A percentile compares a stretch with the other conserved stretches of the same genome.
Evolutionary conservation across 2,329 filamentous ascomycete genomes (phyloP).

Genomic region (Fusarium sp.): DNA sequence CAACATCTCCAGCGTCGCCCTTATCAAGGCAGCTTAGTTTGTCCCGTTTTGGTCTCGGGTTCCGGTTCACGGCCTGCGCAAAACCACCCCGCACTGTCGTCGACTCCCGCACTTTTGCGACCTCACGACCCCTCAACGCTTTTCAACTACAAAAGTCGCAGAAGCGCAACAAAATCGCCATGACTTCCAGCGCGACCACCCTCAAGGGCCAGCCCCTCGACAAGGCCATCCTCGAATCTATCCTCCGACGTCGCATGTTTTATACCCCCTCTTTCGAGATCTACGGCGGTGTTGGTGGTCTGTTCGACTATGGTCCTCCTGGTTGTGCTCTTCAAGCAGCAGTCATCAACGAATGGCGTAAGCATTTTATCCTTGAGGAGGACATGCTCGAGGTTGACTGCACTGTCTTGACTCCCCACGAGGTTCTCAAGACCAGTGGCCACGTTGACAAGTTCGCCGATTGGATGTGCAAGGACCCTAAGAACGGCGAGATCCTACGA

Average conservation of each 20-base stretch:
- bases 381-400: constrained; percentile 97
- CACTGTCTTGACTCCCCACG: constrained; percentile 91
- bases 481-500: constrained; percentile 95
- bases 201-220: constrained; percentile 93
- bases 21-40: constrained; percentile 40
- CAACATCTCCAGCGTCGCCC: constrained; percentile 23
- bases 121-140: constrained; percentile 49
- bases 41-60: constrained; percentile 30
- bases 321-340: constrained; percentile 89
- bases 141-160: constrained; percentile 48
- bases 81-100: constrained; percentile 42
- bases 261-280: constrained; percentile 97
- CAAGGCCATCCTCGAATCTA: constrained; percentile 81
- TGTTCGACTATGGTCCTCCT: constrained; percentile 94
- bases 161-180: constrained; percentile 50
- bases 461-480: constrained; percentile 99
- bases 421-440: constrained; percentile 93
- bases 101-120: constrained; percentile 49
- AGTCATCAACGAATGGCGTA: constrained; percentile 89
- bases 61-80: constrained; percentile 44
- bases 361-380: constrained; percentile 92
- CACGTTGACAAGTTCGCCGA: constrained; percentile 99
- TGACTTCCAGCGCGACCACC: constrained; percentile 74
- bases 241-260: constrained; percentile 90
- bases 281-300: constrained; percentile 88